Evolutionary conservation across 768 basidiomycete species (phyloP).

Genomic region (Tylopilus sp.): DNA sequence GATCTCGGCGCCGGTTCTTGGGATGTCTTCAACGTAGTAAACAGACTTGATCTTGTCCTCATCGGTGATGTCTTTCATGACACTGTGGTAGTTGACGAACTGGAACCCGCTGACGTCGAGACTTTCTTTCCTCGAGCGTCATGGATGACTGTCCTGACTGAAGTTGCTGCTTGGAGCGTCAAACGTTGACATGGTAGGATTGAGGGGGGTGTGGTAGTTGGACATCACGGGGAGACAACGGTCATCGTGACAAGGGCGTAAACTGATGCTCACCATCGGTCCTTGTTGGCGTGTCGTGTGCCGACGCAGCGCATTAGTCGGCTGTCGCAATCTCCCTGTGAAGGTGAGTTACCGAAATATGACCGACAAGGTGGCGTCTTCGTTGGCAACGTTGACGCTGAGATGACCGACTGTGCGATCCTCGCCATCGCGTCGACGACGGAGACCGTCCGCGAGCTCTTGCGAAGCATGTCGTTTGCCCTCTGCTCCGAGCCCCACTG

Average conservation of each 20-base stretch:
- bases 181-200: conserved; percentile 30
- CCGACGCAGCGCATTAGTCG: background rate
- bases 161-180: conserved; percentile 31
- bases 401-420: conserved; percentile 24
- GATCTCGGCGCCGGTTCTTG: conserved; percentile 38
- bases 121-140: conserved; percentile 34
- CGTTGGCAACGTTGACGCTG: background rate
- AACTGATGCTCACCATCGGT: background rate
- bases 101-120: conserved; percentile 47
- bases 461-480: conserved; percentile 21
- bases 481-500: conserved; percentile 10
- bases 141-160: conserved; percentile 26
- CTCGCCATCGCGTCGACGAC: conserved; percentile 25
- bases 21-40: conserved; percentile 41
- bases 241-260: conserved; percentile 10
- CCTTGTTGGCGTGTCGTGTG: too few relatives aligned
- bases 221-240: conserved; percentile 33
- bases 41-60: conserved; percentile 35
- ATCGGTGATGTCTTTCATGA: conserved; percentile 38
- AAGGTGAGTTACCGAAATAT: too few relatives aligned
- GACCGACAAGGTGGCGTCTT: too few relatives aligned
- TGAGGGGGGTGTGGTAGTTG: conserved; percentile 34
- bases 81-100: conserved; percentile 31
- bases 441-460: conserved; percentile 16
- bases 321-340: too few relatives aligned